A percentile compares a stretch with the other conserved stretches of the same genome.
These are phyloP conservation scores for Phlebopus sp. DNA, from an alignment of 1,284 basidiomycete genomes.

Conservation along the genomic window DNA sequence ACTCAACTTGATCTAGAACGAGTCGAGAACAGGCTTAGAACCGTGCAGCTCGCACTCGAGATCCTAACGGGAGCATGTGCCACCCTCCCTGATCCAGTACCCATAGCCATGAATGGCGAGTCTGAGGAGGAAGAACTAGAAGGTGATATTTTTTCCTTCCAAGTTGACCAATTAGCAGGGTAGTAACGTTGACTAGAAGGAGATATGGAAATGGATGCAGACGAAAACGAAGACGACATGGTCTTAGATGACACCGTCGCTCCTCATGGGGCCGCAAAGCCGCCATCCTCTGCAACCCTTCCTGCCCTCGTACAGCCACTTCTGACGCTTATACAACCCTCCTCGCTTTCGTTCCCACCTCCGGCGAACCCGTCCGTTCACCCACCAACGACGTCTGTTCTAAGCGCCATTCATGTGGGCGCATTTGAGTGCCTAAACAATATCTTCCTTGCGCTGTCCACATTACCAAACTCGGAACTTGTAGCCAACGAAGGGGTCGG, in stretches of 20 bases:
- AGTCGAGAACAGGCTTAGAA: conserved; percentile 72
- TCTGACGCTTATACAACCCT: conserved; percentile 66
- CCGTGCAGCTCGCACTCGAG: conserved; percentile 79
- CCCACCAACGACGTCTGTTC: conserved; percentile 80
- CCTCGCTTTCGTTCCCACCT: conserved; percentile 78
- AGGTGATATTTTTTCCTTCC: conserved; percentile 13
- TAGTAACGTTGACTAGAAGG: conserved; percentile 11
- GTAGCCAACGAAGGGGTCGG: conserved; percentile 49
- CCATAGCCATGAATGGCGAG: conserved; percentile 30
- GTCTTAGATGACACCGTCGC: conserved; percentile 26
- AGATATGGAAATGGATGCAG: conserved; percentile 34
- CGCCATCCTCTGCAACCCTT: conserved; percentile 36
- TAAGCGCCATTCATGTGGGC: conserved; percentile 78
- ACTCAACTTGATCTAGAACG: conserved; percentile 68
- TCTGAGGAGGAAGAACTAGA: conserved; percentile 41
- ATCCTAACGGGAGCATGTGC: conserved; percentile 85
- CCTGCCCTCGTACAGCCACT: conserved; percentile 60
- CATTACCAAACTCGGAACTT: conserved; percentile 39
- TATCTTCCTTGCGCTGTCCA: conserved; percentile 73
- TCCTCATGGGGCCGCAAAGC: conserved; percentile 18
- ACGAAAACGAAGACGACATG: conserved; percentile 37
- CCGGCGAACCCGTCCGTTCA: conserved; percentile 64
- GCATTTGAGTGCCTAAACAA: conserved; percentile 92
- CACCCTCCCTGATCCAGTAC: conserved; percentile 74
- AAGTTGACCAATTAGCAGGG: not conserved